These are phyloP conservation scores for Cicer cuneatum DNA, from an alignment of 306 rosid genomes.

Conservation along the genomic window DNA sequence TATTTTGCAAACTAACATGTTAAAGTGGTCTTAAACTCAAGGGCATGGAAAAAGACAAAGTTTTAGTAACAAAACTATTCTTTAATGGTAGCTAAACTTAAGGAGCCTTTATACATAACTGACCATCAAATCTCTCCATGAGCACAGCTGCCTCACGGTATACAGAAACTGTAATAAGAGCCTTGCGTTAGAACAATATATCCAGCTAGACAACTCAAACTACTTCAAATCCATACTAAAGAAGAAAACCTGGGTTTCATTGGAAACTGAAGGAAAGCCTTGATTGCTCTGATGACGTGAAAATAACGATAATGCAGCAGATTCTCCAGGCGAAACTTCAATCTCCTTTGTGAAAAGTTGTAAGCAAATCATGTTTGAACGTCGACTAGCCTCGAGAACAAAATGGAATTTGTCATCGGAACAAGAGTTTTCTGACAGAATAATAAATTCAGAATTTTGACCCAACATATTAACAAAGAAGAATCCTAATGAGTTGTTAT, in stretches of 20 bases:
- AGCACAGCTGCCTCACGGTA: slow-evolving; percentile 68
- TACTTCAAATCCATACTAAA: slow-evolving; percentile 39
- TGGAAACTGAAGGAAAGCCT: slow-evolving; percentile 56
- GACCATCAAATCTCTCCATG: slow-evolving; percentile 95
- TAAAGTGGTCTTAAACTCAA: slow-evolving; percentile 23
- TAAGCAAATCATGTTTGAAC: slow-evolving; percentile 79
- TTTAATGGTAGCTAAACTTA: slow-evolving; percentile 39
- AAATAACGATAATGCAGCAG: slow-evolving; percentile 76
- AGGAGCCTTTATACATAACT: slow-evolving; percentile 50
- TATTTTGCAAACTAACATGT: slow-evolving; percentile 29
- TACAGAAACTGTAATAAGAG: slow-evolving; percentile 61
- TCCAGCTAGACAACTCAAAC: slow-evolving; percentile 22
- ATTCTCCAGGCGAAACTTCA: slow-evolving; percentile 82
- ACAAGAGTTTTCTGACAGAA: slow-evolving; percentile 75
- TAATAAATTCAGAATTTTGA: slow-evolving; percentile 53
- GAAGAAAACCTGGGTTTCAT: slow-evolving; percentile 71
- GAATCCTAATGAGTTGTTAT: slow-evolving; percentile 17
- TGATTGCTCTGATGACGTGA: slow-evolving; percentile 63
- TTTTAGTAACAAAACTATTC: slow-evolving; percentile 25
- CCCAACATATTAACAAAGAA: slow-evolving; percentile 17
- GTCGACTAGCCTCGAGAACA: slow-evolving; percentile 89
- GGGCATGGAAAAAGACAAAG: slow-evolving; percentile 20
- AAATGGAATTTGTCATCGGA: slow-evolving; percentile 77
- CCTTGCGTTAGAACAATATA: slow-evolving; percentile 30
- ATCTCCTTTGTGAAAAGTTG: slow-evolving; percentile 80